phyloP scores from a whole-genome alignment of 148 eudicot genomes.

The Drosera capensis region DNA sequence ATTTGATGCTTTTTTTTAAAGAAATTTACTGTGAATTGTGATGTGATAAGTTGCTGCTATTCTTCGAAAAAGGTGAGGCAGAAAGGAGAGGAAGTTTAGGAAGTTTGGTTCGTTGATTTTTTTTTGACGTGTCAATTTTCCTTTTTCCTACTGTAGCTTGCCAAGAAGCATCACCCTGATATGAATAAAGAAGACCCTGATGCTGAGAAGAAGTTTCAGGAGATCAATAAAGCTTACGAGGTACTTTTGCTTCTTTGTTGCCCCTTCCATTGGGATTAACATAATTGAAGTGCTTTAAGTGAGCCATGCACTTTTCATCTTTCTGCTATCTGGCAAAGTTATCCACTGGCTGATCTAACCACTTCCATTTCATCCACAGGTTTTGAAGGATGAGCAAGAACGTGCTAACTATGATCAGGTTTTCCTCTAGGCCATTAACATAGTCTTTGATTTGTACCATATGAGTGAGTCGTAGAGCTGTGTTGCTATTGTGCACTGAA shows the following conservation, averaged over 20 bases:
- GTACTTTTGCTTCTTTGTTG: conserved; percentile 17
- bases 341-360: no score
- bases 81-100: background rate
- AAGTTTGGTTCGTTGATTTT: background rate
- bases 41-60: background rate
- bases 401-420: conserved; percentile 91
- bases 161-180: conserved; percentile 94
- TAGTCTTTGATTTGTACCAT: background rate
- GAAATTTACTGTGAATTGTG: background rate
- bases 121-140: background rate
- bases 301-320: no score
- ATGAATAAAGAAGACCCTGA: conserved; percentile 87
- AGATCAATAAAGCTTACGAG: conserved; percentile 90
- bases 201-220: conserved; percentile 85
- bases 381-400: conserved; percentile 76
- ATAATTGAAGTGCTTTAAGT: no score
- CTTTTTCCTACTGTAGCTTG: conserved; percentile 35
- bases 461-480: background rate
- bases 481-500: no score
- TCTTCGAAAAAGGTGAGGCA: background rate
- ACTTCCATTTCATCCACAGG: conserved; percentile 23
- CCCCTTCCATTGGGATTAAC: background rate
- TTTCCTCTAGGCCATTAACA: background rate
- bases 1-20: background rate
- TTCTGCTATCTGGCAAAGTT: no score